These are phyloP conservation scores for Cladosporium oxysporum DNA, from an alignment of 2,329 filamentous ascomycete genomes.

Conservation along the genomic window DNA sequence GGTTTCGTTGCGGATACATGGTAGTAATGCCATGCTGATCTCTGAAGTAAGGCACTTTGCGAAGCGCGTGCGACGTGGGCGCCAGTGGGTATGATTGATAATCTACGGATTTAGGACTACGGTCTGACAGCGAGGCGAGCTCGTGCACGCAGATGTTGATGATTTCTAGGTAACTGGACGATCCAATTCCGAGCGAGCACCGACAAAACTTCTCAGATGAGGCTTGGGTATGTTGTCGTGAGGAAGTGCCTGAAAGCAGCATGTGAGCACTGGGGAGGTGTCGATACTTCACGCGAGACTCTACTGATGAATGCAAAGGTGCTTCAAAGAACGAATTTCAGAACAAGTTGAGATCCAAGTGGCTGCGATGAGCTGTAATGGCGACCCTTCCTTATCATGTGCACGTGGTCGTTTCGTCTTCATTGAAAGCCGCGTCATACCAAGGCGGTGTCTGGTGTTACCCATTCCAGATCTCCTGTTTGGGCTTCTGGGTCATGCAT, in stretches of 20 bases:
- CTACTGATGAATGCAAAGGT: background rate
- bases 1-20: background rate
- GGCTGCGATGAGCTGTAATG: background rate
- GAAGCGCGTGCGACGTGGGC: background rate
- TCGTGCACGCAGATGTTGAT: background rate
- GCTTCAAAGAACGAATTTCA: background rate
- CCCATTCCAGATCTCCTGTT: background rate
- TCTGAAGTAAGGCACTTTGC: background rate
- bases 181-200: background rate
- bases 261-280: background rate
- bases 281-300: background rate
- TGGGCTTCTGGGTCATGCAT: constrained; percentile 5
- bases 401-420: background rate
- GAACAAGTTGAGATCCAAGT: background rate
- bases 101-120: background rate
- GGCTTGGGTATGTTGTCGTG: background rate
- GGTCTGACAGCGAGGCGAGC: background rate
- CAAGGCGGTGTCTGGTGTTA: background rate
- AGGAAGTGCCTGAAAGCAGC: background rate
- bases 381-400: background rate
- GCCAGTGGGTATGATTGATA: background rate
- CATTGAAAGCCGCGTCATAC: background rate
- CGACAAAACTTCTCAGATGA: background rate
- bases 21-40: background rate
- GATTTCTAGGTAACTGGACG: background rate